A percentile compares a stretch with the other conserved stretches of the same genome.
These are phyloP conservation scores for Termitomyces sp. DNA, from an alignment of 768 basidiomycete species.

Conservation along the genomic window DNA sequence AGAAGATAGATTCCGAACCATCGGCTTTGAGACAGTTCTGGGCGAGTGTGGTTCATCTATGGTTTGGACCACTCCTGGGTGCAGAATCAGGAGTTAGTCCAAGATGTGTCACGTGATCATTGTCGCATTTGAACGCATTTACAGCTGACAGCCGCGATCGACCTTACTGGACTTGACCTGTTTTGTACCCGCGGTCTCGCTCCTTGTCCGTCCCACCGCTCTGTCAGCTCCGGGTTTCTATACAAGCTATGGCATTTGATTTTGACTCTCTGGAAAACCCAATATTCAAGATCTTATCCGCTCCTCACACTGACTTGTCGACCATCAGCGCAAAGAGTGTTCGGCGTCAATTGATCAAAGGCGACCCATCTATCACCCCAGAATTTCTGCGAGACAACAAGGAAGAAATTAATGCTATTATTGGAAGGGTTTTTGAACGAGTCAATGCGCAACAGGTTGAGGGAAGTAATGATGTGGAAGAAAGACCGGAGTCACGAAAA, in stretches of 20 bases:
- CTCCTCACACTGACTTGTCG: conserved; percentile 70
- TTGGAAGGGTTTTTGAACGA: conserved; percentile 57
- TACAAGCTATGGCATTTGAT: conserved; percentile 43
- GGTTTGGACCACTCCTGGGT: not conserved
- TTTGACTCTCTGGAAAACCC: conserved; percentile 49
- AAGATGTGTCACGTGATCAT: conserved; percentile 11
- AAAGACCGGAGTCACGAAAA: conserved; percentile 26
- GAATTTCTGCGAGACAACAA: conserved; percentile 65
- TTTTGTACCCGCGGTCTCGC: not conserved
- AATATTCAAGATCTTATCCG: conserved; percentile 66
- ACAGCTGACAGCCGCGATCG: conserved; percentile 2
- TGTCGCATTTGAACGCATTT: conserved; percentile 8
- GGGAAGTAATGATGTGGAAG: conserved; percentile 25
- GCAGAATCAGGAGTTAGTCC: not conserved
- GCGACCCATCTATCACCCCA: conserved; percentile 47
- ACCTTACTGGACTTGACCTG: not conserved
- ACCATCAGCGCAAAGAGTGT: conserved; percentile 89
- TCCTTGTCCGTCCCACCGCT: conserved; percentile 2
- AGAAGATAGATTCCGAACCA: not conserved
- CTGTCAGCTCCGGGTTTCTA: not conserved
- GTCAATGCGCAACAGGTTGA: conserved; percentile 39
- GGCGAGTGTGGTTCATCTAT: no score
- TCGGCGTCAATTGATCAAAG: conserved; percentile 61
- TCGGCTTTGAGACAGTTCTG: no score
- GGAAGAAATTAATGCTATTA: conserved; percentile 61